These are phyloP conservation scores for Acmispon strigosus DNA, from an alignment of 306 rosid genomes.

Conservation along the genomic window DNA sequence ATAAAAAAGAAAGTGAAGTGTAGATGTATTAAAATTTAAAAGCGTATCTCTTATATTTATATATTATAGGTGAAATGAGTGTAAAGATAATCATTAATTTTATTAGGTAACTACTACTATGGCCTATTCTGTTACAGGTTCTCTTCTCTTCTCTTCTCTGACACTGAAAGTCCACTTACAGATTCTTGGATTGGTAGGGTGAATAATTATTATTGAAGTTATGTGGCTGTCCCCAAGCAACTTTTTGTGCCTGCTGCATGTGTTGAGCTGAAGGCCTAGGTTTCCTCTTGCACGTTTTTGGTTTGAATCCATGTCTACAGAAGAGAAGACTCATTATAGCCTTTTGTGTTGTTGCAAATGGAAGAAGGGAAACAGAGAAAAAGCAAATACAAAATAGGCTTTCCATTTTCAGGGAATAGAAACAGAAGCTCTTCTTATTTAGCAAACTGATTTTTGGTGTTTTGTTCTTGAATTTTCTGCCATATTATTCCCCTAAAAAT, in stretches of 20 bases:
- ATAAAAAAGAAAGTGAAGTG: no score
- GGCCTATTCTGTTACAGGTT: constrained; percentile 16
- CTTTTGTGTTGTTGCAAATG: constrained; percentile 19
- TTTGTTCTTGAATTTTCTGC: neutral
- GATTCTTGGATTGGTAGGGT: constrained; percentile 14
- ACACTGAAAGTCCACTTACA: constrained; percentile 25
- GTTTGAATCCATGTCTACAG: constrained; percentile 4
- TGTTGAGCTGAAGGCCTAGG: constrained; percentile 1
- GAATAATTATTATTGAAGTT: constrained; percentile 1
- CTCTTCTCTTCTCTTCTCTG: no score
- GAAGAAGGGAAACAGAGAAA: neutral
- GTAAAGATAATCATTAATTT: no score
- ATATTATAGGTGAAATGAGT: no score
- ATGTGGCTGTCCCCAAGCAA: neutral
- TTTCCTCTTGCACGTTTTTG: constrained; percentile 12
- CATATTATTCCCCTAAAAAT: neutral
- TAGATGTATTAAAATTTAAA: no score
- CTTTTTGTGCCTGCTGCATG: neutral
- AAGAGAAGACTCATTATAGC: neutral
- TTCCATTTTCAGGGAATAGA: neutral
- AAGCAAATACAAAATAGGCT: neutral
- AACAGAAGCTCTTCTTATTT: neutral
- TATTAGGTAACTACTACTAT: neutral
- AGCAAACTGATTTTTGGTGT: neutral
- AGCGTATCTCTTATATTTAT: no score